Percentiles rank a stretch among this genome's conserved stretches.
Conservation (phyloP, 108 stramenopile genomes). For the Pseudonitzschia pungens region DNA sequence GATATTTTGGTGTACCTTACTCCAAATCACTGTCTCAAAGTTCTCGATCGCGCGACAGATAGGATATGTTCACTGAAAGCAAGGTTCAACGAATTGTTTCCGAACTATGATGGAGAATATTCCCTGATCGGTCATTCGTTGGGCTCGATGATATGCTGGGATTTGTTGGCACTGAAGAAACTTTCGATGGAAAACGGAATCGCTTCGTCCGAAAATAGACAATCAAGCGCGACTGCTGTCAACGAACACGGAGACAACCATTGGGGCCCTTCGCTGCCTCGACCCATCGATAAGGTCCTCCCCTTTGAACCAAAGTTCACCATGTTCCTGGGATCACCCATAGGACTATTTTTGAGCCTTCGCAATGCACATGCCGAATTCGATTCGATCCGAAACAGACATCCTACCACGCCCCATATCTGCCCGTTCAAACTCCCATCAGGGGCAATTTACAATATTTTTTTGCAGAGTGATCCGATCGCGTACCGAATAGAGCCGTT, state of each 20-base stretch:
- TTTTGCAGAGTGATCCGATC: conserved; percentile 80
- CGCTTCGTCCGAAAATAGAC: too few species aligned
- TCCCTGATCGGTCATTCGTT: conserved; percentile 81
- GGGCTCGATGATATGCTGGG: conserved; percentile 89
- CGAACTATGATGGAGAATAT: conserved; percentile 63
- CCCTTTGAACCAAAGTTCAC: conserved; percentile 76
- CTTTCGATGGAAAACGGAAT: conserved; percentile 35
- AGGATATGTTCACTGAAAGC: conserved; percentile 61
- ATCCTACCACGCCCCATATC: conserved; percentile 24
- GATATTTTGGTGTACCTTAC: conserved; percentile 69
- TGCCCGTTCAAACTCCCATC: conserved; percentile 78
- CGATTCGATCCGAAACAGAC: conserved; percentile 60
- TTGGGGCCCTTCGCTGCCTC: conserved; percentile 71
- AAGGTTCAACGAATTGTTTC: conserved; percentile 59
- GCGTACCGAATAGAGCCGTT: conserved; percentile 82
- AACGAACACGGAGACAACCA: too few species aligned
- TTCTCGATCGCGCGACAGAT: conserved; percentile 68
- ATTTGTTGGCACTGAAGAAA: conserved; percentile 75
- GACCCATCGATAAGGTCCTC: conserved; percentile 45
- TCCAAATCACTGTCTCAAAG: conserved; percentile 77
- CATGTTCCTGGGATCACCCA: conserved; percentile 76
- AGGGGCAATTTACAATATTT: conserved; percentile 68
- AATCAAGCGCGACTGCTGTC: too few species aligned
- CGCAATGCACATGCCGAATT: conserved; percentile 81
- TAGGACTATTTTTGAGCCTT: conserved; percentile 79